Base-by-base conservation (phyloP, 768 basidiomycete genomes). In the Boletus barrowsii region DNA sequence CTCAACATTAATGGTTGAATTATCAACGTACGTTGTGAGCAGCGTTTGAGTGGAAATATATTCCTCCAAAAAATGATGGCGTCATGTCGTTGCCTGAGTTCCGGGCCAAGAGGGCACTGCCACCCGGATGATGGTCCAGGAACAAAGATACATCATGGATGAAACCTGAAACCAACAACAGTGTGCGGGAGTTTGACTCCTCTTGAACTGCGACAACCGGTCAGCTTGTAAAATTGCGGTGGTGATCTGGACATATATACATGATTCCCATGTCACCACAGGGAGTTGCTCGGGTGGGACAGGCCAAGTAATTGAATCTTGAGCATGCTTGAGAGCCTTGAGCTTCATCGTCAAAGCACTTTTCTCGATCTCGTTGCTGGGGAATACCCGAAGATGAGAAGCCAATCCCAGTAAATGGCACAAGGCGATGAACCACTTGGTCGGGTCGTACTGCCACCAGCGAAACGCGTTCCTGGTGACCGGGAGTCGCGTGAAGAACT, bases 301-400 rank as follows among this genome's bases (percentile, higher is more conserved):
- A 50, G 85, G 89, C 89, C 88, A 92, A 55, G 58, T 59, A 53
- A 90, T 63, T 3, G 73, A 71, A 54, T 88, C 86, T 62, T 89
- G 86, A 13, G 82, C 66, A 46, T 74, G 68, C 57, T 86, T 83
- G 44, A 94, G 75, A 62, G 77, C 73, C 68, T 91, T 93, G 57
- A 94, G 75, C 70, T 87, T 80, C 92, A 96, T 94, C 6, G 87
- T 82, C 59, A 90, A 76, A 33, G 83, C 81, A 13, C 93, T 86
- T 70, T 93, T 93, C 54, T 79, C 76, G 62, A 97, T 86, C 70
- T 95, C 93, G 71, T 93, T 92, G 66, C 85, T 84, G 47, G 91
- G 91, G 73, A 97, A 97, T 36, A 82, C 78, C 61, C 87, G 85
- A 54, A 97, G 79, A 66, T 93, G 82, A 42, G 75, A 83, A n/a